A percentile compares a stretch with the other conserved stretches of the same genome.
Evolutionary conservation across 2,329 filamentous ascomycete genomes (phyloP).

Genomic region (Aspergillus sojae): DNA sequence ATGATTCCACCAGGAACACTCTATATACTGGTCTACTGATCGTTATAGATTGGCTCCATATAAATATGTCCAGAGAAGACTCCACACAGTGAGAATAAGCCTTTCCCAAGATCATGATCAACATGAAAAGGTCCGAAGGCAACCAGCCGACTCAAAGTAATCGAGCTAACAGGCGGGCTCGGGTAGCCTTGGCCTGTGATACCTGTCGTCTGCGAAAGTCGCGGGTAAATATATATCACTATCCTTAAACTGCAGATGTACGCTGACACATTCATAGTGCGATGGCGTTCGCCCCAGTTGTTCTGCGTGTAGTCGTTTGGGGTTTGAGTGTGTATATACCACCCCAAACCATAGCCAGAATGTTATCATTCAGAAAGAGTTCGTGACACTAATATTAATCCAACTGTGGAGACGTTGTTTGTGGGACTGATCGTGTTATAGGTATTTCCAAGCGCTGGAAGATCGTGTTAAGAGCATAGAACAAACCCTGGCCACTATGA

Average conservation of each 20-base stretch:
- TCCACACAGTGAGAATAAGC: not conserved
- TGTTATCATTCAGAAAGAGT: constrained; percentile 46
- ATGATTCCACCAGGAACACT: not conserved
- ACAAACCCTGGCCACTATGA: constrained; percentile 20
- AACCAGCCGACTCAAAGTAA: not conserved
- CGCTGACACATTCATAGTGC: constrained; percentile 36
- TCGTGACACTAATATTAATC: not conserved
- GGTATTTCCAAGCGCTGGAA: constrained; percentile 29
- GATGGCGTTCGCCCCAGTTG: constrained; percentile 49
- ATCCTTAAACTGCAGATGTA: not conserved
- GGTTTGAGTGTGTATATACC: constrained; percentile 49
- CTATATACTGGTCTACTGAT: not conserved
- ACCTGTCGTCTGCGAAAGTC: constrained; percentile 40
- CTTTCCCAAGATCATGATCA: not conserved
- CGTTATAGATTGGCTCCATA: not conserved
- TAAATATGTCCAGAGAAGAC: not conserved
- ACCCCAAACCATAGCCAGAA: constrained; percentile 39
- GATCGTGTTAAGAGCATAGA: constrained; percentile 32
- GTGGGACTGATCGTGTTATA: not conserved
- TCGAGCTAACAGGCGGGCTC: constrained; percentile 33
- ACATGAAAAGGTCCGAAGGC: not conserved
- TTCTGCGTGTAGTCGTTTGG: constrained; percentile 44
- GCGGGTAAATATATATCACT: not conserved
- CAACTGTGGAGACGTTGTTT: not conserved
- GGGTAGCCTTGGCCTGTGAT: constrained; percentile 44